A percentile compares a stretch with the other conserved stretches of the same genome.
Conservation (phyloP, 176 grass and related monocot species). For the Poa pratensis region DNA sequence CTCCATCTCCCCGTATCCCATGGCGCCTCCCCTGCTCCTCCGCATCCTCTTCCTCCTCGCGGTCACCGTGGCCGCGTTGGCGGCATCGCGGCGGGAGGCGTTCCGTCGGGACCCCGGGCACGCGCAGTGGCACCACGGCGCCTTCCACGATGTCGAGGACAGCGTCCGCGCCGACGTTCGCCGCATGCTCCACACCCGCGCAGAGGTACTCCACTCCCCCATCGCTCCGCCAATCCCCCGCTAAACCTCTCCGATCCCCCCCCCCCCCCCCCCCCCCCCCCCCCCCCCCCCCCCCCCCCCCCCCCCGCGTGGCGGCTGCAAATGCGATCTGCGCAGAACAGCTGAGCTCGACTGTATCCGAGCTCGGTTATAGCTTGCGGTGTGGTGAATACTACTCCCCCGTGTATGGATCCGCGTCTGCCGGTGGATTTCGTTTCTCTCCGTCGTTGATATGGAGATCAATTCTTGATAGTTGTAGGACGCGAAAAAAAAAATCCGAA, state of each 20-base stretch:
- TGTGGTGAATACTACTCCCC: constrained; percentile 20
- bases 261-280: no score
- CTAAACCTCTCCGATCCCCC: constrained; percentile 35
- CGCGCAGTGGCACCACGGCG: constrained; percentile 87
- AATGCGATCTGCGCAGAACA: constrained; percentile 29
- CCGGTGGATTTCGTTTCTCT: constrained; percentile 25
- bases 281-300: no score
- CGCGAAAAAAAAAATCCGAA: neutral
- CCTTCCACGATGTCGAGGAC: constrained; percentile 83
- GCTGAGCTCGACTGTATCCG: neutral
- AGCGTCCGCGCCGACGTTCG: constrained; percentile 85
- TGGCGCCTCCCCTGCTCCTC: constrained; percentile 28
- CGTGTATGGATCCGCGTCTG: constrained; percentile 39
- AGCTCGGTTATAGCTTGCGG: neutral
- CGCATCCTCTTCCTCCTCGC: constrained; percentile 43
- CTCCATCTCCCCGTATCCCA: neutral
- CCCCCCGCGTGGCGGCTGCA: neutral
- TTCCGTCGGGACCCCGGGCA: constrained; percentile 91
- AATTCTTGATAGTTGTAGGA: constrained; percentile 5
- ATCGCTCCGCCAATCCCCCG: neutral
- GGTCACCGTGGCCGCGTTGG: constrained; percentile 21
- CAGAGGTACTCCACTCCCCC: constrained; percentile 61
- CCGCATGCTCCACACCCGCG: constrained; percentile 91
- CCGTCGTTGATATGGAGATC: constrained; percentile 14
- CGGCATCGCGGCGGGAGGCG: constrained; percentile 50